Evolutionary conservation across 2,329 filamentous ascomycete genomes (phyloP).

Genomic region (Chaetomium globosum): DNA sequence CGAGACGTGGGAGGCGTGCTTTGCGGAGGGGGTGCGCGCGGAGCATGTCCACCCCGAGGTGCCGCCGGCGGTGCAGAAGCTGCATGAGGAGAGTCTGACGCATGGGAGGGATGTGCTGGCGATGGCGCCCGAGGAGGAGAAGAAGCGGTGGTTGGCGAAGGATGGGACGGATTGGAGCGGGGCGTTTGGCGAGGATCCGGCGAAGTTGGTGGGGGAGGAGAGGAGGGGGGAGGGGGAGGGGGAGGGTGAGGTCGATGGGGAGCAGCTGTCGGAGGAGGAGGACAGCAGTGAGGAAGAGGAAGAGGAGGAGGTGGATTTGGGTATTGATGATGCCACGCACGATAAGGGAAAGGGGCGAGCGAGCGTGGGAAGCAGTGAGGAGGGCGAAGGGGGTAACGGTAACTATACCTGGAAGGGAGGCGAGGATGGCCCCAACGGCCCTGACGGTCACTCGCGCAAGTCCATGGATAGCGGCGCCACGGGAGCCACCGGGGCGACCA

Average conservation of each 20-base stretch:
- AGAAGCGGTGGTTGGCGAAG: slow-evolving; percentile 74
- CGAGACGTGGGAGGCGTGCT: slow-evolving; percentile 91
- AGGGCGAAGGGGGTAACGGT: slow-evolving; percentile 18
- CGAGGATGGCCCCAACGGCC: neutral
- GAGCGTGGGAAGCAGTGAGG: slow-evolving; percentile 8
- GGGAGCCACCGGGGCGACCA: slow-evolving; percentile 35
- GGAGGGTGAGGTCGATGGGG: slow-evolving; percentile 19
- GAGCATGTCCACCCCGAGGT: slow-evolving; percentile 73
- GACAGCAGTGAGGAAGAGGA: slow-evolving; percentile 3
- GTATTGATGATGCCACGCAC: slow-evolving; percentile 31
- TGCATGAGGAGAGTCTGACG: slow-evolving; percentile 80
- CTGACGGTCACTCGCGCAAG: slow-evolving; percentile 33
- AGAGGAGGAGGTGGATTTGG: slow-evolving; percentile 31
- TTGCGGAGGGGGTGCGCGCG: slow-evolving; percentile 79
- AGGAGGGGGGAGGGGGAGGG: slow-evolving; percentile 40
- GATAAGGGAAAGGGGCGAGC: slow-evolving; percentile 8
- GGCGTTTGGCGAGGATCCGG: slow-evolving; percentile 79
- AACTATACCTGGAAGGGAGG: slow-evolving; percentile 22
- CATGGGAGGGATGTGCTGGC: slow-evolving; percentile 81
- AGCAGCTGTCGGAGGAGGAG: neutral
- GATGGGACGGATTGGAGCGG: slow-evolving; percentile 85
- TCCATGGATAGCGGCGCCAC: slow-evolving; percentile 49
- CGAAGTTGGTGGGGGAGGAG: slow-evolving; percentile 45
- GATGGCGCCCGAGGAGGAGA: slow-evolving; percentile 70
- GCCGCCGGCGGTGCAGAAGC: slow-evolving; percentile 68